Base-by-base conservation (phyloP, 2,329 filamentous ascomycete species). In the Xylariaceae sp. region DNA sequence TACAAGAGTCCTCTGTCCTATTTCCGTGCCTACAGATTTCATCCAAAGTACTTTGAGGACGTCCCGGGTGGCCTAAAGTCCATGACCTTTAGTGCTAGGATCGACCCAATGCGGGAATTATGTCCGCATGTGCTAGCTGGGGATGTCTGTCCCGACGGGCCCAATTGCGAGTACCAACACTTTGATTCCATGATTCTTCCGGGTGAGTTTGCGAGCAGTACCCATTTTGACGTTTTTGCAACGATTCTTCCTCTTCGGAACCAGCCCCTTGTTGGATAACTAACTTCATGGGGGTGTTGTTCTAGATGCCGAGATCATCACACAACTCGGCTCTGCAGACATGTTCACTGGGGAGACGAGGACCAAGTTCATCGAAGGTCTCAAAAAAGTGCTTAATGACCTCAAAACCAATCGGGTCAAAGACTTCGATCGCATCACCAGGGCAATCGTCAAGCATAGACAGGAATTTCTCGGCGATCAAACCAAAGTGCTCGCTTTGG, bases 81-180 rank as follows among this genome's bases (percentile, higher is more conserved):
- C 60, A 79, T 95, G 75, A 97, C 92, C 41, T 97, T 92, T 74
- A 96, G 89, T 74, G 89, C 95, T 72, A 86, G 85, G 63, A 95
- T 99, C 71, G 85, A 96, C 68, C 78, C 85, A 21, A 78, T 83
- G 56, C 85, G 81, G 63, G 80, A 82, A 57, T 67, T 97, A 46
- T 99, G 94, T 71, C 86, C 84, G 36, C 86, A 83, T 64, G 89
- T 95, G 70, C 74, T 88, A 58, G 77, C 79, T 45, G 85, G 84
- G 49, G 83, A 84, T 56, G 75, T 78, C 61, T 97, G 94, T 59
- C 71, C 79, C 29, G 85, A 86, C 62, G 88, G 92, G 66, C 69
- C 74, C 55, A 76, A 80, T 51, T 99, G 94, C 73, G 74, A 83
- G 52, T 85, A 76, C 61, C 81, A 97, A 75, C 94, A 99, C 74